Base-by-base conservation (phyloP, 2,329 filamentous ascomycete genomes). In the Dothistroma septosporum region DNA sequence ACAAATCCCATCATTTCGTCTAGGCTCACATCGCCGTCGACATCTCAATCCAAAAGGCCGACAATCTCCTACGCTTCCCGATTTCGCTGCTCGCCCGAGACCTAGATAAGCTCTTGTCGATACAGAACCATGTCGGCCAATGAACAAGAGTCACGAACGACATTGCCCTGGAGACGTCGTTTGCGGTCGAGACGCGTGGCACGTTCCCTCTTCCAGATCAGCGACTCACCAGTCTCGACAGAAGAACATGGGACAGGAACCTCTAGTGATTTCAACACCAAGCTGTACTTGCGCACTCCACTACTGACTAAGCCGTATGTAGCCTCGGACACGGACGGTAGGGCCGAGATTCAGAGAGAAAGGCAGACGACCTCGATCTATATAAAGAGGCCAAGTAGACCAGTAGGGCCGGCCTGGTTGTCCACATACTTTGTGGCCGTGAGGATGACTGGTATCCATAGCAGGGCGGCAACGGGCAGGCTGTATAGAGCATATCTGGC, bases 311-410 rank as follows among this genome's bases (percentile, higher is more conserved):
- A 84, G 59, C 87, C 87, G 64, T 82, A 84, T 66, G 88, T 82
- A 69, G 88, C 87, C 80, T 89, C 86, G 74, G 90, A 90, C 56
- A 84, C 65, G 44, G 77, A 74, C 0, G 87, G 87, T 2, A 88
- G 70, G 16, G 83, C 70, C 72, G 85, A 84, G 19, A 80, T 77
- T 87, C 87, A 90, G 11, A 89, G 79, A 9, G 82, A 80, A 44
- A 87, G 75, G 87, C 87, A 90, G 37, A 87, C 80, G 24, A 87
- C 79, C 70, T 89, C 84, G 66, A 90, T 81, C 87, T 87, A 89
- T 53, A 87, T 76, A 68, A 89, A 89, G 53, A 90, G 78, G 53
- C 81, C 74, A 68, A 87, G 84, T 10, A 88, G 78, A 4, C 80
- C 77, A 24, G 75, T 71, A 11, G 68, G 66, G 16, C 69, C 73